phyloP scores from a whole-genome alignment of 2,329 filamentous ascomycete species.

The Aureobasidium vineae region DNA sequence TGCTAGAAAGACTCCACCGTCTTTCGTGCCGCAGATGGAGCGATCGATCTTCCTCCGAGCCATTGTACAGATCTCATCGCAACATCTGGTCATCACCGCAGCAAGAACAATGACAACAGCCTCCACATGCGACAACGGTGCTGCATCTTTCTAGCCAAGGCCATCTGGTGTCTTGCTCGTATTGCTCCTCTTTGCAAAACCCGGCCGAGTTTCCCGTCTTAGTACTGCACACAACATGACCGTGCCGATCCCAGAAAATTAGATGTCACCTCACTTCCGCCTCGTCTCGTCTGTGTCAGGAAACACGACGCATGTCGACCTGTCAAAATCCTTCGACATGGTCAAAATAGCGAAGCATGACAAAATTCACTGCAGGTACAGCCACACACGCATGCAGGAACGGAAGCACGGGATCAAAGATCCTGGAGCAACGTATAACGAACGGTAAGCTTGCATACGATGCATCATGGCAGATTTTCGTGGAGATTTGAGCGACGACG shows the following conservation, averaged over 20 bases:
- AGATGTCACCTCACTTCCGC: background rate
- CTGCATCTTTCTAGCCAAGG: conserved; percentile 2
- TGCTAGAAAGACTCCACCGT: background rate
- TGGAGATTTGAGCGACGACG: conserved; percentile 9
- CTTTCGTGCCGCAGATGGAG: background rate
- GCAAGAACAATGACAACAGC: background rate
- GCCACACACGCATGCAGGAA: background rate
- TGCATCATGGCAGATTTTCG: conserved; percentile 16
- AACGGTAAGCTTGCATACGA: conserved; percentile 17
- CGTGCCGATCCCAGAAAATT: background rate
- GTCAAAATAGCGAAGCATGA: background rate
- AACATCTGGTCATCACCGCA: background rate
- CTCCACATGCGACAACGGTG: conserved; percentile 12
- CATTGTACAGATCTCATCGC: background rate
- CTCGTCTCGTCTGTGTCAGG: background rate
- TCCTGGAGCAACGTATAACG: background rate
- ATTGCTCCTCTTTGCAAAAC: conserved; percentile 14
- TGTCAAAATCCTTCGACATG: background rate
- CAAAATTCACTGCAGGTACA: conserved; percentile 14
- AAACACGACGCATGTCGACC: background rate
- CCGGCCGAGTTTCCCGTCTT: conserved; percentile 6
- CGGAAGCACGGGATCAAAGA: conserved; percentile 5
- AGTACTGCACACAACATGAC: conserved; percentile 7
- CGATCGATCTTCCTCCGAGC: conserved; percentile 10
- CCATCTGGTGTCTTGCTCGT: background rate